phyloP scores from a whole-genome alignment of 345 rosid genomes.

The Moricandia moricandioides region DNA sequence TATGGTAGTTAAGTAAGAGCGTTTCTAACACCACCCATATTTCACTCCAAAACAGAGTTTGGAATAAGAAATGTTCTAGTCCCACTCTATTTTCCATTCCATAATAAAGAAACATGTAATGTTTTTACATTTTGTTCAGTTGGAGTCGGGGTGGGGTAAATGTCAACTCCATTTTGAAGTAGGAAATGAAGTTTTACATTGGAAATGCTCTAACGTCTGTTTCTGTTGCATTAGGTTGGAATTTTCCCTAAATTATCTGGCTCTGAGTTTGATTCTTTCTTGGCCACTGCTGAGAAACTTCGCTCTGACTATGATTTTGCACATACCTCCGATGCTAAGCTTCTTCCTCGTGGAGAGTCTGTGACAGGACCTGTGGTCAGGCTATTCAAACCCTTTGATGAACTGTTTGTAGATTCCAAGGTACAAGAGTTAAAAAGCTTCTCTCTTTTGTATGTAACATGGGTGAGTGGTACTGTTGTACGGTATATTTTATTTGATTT shows the following conservation, averaged over 20 bases:
- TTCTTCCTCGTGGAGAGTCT: slow-evolving; percentile 85
- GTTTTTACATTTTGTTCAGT: too few species aligned
- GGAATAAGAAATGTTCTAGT: too few species aligned
- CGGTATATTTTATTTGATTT: not conserved
- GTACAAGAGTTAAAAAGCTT: slow-evolving; percentile 35
- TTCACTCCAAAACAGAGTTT: too few species aligned
- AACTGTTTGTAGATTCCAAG: slow-evolving; percentile 74
- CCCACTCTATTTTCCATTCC: too few species aligned
- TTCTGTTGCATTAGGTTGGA: slow-evolving; percentile 58
- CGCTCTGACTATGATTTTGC: slow-evolving; percentile 88
- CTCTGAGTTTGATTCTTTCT: slow-evolving; percentile 70
- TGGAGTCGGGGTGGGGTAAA: too few species aligned
- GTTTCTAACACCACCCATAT: too few species aligned
- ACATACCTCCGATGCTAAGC: slow-evolving; percentile 72
- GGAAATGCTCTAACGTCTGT: not conserved
- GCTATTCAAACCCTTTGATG: slow-evolving; percentile 94
- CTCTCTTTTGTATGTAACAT: not conserved
- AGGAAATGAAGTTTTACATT: too few species aligned
- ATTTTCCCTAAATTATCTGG: slow-evolving; percentile 85
- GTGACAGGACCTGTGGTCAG: slow-evolving; percentile 77
- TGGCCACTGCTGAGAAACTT: slow-evolving; percentile 68
- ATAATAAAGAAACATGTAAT: too few species aligned
- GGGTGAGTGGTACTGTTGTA: not conserved
- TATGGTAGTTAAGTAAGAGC: not conserved
- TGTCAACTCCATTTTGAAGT: too few species aligned